Evolutionary conservation across 2,329 filamentous ascomycete species (phyloP).

Genomic region (Fusarium graminum): DNA sequence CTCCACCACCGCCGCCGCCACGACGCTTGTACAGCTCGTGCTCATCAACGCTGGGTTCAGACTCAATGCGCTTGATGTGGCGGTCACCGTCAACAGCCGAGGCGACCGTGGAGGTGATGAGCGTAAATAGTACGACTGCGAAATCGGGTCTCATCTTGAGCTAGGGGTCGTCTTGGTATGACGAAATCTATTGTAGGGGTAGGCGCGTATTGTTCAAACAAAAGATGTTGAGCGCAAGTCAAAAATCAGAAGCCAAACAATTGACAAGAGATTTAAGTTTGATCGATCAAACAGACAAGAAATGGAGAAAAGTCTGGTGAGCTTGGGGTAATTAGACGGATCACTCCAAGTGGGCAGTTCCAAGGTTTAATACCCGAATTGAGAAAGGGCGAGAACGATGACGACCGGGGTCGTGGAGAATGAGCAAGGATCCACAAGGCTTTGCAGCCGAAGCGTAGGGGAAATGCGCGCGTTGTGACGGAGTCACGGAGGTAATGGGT

Average conservation of each 20-base stretch:
- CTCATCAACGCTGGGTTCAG: constrained; percentile 46
- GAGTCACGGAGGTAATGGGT: neutral
- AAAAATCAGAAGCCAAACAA: constrained; percentile 1
- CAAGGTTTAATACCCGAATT: constrained; percentile 35
- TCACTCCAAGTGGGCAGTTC: constrained; percentile 27
- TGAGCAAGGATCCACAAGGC: constrained; percentile 25
- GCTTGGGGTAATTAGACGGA: constrained; percentile 15
- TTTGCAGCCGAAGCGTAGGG: neutral
- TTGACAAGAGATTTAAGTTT: constrained; percentile 3
- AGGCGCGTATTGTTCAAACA: constrained; percentile 2
- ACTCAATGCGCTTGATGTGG: constrained; percentile 45
- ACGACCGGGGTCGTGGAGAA: constrained; percentile 15
- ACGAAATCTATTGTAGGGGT: constrained; percentile 3
- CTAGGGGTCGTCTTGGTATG: constrained; percentile 7
- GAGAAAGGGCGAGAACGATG: constrained; percentile 18
- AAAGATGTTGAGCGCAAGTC: constrained; percentile 6
- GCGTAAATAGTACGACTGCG: constrained; percentile 49
- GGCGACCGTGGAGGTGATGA: constrained; percentile 49
- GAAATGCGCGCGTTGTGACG: neutral
- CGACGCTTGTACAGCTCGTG: constrained; percentile 71
- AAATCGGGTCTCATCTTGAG: constrained; percentile 52
- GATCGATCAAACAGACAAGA: constrained; percentile 2
- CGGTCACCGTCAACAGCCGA: constrained; percentile 43
- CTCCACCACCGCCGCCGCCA: constrained; percentile 69
- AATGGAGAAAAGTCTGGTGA: constrained; percentile 9